Percentiles rank a stretch among this genome's conserved stretches.
These are phyloP conservation scores for Teunomyces stri DNA, from an alignment of 805 yeast species.

Conservation along the genomic window DNA sequence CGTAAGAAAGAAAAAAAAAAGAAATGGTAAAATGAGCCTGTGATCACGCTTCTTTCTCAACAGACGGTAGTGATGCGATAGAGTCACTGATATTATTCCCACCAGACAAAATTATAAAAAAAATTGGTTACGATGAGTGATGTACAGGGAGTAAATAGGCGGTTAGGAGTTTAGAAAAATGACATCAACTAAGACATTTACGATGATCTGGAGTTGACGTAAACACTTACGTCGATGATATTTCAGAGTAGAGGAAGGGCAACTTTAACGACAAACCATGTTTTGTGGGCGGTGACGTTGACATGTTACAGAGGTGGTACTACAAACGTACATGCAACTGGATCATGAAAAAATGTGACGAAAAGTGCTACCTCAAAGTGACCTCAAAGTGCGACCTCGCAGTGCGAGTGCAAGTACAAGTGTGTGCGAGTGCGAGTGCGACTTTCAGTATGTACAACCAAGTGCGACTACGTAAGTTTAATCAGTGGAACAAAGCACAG, in stretches of 20 bases:
- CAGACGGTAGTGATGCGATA: slow-evolving; percentile 1
- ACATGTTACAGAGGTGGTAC: neutral
- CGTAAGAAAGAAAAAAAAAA: neutral
- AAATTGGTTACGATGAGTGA: no score
- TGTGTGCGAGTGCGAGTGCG: neutral
- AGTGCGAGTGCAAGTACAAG: neutral
- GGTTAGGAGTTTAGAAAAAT: no score
- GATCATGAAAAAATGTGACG: neutral
- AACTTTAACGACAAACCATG: no score
- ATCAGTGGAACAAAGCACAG: no score
- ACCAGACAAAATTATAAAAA: no score
- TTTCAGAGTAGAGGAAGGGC: neutral
- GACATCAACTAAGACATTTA: no score
- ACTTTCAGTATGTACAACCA: no score
- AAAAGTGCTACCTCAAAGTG: neutral
- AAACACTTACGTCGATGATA: no score
- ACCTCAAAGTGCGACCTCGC: no score
- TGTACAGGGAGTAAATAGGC: neutral
- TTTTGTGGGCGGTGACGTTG: neutral
- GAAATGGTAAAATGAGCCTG: slow-evolving; percentile 2
- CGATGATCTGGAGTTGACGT: no score
- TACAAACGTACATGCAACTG: neutral
- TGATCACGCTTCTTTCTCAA: neutral
- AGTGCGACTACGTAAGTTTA: no score
- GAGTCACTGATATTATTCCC: slow-evolving; percentile 1